Evolutionary conservation across 345 rosid genomes (phyloP).

Genomic region (Salix exigua): DNA sequence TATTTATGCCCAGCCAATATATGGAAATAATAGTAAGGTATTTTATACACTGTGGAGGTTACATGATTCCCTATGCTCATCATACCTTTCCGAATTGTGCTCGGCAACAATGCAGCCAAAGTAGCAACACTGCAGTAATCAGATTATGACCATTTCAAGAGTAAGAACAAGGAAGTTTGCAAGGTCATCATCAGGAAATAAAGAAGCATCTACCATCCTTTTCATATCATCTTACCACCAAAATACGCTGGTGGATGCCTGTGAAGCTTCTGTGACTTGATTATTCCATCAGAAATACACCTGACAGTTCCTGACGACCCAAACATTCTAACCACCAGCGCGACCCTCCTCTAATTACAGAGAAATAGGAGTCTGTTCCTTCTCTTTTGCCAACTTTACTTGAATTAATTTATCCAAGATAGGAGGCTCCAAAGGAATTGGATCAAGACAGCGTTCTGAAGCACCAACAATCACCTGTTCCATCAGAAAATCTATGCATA

Average conservation of each 20-base stretch:
- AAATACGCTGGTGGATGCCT: not conserved
- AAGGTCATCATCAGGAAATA: not conserved
- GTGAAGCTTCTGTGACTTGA: not conserved
- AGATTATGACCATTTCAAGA: not conserved
- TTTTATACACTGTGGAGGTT: not conserved
- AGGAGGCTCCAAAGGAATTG: conserved; percentile 83
- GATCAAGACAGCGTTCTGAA: conserved; percentile 91
- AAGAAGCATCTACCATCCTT: not conserved
- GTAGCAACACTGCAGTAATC: not conserved
- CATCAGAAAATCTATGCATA: not conserved
- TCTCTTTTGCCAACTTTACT: conserved; percentile 66
- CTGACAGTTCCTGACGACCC: not conserved
- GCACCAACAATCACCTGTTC: conserved; percentile 90
- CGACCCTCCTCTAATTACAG: not conserved
- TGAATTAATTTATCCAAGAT: conserved; percentile 92
- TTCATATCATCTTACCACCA: not conserved
- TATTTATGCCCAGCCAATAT: not conserved
- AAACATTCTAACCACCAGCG: not conserved
- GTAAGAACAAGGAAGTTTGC: not conserved
- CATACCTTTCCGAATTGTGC: not conserved
- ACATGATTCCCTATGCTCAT: not conserved
- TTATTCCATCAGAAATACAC: not conserved
- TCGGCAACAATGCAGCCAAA: not conserved
- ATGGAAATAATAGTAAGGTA: not conserved
- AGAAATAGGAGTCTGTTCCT: conserved; percentile 34